A percentile compares a stretch with the other conserved stretches of the same genome.
These are phyloP conservation scores for Beta corolliflora DNA, from an alignment of 179 eudicot species.

Conservation along the genomic window DNA sequence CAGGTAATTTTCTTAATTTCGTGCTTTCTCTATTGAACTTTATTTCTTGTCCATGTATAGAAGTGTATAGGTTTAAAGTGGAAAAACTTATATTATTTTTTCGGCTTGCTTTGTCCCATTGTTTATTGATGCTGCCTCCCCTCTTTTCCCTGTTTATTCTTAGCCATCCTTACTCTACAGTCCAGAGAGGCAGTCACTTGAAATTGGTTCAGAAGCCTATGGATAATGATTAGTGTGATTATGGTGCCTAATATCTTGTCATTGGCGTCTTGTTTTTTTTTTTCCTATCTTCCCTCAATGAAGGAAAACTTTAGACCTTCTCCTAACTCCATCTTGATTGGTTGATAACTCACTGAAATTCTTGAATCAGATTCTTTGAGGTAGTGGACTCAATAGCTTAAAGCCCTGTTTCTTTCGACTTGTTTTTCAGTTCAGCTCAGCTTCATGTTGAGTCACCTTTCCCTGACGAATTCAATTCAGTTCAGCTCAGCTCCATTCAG, in stretches of 20 bases:
- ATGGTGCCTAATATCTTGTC: background rate
- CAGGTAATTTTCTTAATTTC: conserved; percentile 48
- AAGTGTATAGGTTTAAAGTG: background rate
- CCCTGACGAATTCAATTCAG: too few species aligned
- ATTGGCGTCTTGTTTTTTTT: background rate
- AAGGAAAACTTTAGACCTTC: background rate
- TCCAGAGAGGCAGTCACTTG: too few species aligned
- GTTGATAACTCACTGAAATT: background rate
- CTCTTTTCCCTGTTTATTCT: background rate
- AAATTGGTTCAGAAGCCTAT: background rate
- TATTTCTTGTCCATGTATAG: background rate
- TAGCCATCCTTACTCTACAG: background rate
- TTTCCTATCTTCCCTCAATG: background rate
- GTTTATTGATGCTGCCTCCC: background rate
- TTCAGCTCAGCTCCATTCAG: too few species aligned
- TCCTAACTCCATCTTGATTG: background rate
- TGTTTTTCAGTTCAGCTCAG: too few species aligned
- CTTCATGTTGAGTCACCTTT: too few species aligned
- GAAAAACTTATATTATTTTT: too few species aligned
- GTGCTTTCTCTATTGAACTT: background rate
- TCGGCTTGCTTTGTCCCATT: background rate
- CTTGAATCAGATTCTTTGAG: background rate
- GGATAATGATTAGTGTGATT: background rate
- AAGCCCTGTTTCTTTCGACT: too few species aligned
- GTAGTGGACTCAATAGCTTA: too few species aligned